Percentiles rank a stretch among this genome's conserved stretches.
Evolutionary conservation across 2,329 filamentous ascomycete genomes (phyloP).

Genomic region (Didymella pinodella): DNA sequence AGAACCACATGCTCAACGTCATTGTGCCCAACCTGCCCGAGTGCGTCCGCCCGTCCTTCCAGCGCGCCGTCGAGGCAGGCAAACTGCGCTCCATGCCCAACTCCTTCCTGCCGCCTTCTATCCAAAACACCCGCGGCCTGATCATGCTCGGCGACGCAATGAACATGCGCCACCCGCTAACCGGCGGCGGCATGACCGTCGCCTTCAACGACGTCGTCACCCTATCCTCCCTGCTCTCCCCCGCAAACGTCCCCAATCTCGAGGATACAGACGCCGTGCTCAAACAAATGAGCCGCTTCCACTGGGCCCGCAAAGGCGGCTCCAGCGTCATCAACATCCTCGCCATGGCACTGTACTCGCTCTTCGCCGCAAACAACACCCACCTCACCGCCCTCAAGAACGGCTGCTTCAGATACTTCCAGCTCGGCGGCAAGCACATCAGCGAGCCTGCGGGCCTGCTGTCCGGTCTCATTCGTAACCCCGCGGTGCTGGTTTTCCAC

Average conservation of each 20-base stretch:
- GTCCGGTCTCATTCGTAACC: constrained; percentile 79
- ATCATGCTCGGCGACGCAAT: constrained; percentile 90
- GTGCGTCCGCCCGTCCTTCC: constrained; percentile 75
- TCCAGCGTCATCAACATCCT: constrained; percentile 95
- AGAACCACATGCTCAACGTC: constrained; percentile 79
- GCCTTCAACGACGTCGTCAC: constrained; percentile 91
- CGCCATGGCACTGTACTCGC: constrained; percentile 88
- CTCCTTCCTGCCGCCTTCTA: constrained; percentile 84
- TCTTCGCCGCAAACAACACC: constrained; percentile 80
- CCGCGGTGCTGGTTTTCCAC: constrained; percentile 82
- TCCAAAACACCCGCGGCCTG: constrained; percentile 74
- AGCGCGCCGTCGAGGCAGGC: constrained; percentile 76
- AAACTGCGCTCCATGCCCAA: constrained; percentile 94
- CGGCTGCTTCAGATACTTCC: constrained; percentile 94
- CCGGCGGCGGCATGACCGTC: constrained; percentile 97
- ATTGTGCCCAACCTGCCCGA: constrained; percentile 81
- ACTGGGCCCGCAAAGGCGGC: constrained; percentile 84
- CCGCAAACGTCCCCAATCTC: constrained; percentile 72
- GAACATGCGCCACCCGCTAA: constrained; percentile 99
- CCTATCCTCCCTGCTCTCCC: constrained; percentile 76
- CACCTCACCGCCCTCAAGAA: constrained; percentile 77
- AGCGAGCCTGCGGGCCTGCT: constrained; percentile 83
- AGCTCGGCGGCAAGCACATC: constrained; percentile 73
- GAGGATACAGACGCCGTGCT: constrained; percentile 72
- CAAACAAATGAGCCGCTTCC: constrained; percentile 75